Base-by-base conservation (phyloP, 345 rosid species). In the Arabis alpina region DNA sequence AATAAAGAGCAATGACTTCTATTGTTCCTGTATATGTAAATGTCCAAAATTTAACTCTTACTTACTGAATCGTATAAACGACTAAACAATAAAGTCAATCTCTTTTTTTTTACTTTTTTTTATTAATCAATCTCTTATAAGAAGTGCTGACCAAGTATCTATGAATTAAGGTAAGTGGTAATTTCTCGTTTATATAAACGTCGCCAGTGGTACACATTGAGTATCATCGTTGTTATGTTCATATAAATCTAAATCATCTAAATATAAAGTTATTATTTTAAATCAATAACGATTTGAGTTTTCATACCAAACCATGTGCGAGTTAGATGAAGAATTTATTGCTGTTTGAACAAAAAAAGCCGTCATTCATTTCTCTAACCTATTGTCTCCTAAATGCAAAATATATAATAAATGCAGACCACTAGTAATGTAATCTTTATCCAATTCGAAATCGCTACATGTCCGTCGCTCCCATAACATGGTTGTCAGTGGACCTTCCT, bases 261-360 rank as follows among this genome's bases (percentile, higher is more conserved):
- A 56, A 23, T 15, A 27, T 4, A 16, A n/a, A 24, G 30, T 28
- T 14, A 36, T 14, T 6, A 14, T 41, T 16, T 11, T 19, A 34
- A 40, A 44, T 24, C 9, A 13, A 45, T 1, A 42, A 43, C 30
- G 32, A 16, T 54, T 55, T 45, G 44, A 67, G 61, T 25, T 43
- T 43, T 10, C 64, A 36, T 27, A 55, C 76, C 66, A 39, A 73
- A 72, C 71, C 76, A 73, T 73, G 71, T 64, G 76, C 52, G 37
- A 64, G 71, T 55, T 72, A 48, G 76, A 72, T 72, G 76, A 55
- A 37, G 59, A 48, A 73, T 73, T 72, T 39, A 73, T 48, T 73
- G 76, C 45, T 32, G 65, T 54, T 64, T 48, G 64, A 56, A 64
- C 23, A 47, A 47, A 28, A 73, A n/a, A 15, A 6, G 43, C 32